Evolutionary conservation across 1,284 basidiomycete species (phyloP).

Genomic region (Peniophora sp.): DNA sequence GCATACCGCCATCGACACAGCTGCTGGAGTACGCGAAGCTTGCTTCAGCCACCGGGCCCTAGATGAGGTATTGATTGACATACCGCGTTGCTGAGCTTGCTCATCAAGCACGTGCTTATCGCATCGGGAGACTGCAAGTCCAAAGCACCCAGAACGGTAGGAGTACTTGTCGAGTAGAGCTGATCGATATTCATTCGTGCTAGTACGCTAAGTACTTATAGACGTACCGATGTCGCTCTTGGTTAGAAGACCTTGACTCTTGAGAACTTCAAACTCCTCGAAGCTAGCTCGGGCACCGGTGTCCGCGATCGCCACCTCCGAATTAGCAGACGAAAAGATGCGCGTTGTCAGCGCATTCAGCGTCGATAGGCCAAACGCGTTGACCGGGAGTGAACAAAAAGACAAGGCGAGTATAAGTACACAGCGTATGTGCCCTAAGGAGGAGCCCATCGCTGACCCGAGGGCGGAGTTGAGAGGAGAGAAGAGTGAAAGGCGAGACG

Average conservation of each 20-base stretch:
- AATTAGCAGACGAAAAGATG: not conserved
- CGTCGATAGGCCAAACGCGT: too few species aligned
- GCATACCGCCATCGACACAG: conserved; percentile 70
- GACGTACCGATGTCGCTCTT: not conserved
- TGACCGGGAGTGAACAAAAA: too few species aligned
- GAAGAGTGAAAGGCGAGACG: too few species aligned
- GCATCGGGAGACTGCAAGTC: conserved; percentile 23
- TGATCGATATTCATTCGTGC: conserved; percentile 53
- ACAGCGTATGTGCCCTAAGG: too few species aligned
- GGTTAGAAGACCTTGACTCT: not conserved
- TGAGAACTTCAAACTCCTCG: not conserved
- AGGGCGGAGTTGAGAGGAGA: too few species aligned
- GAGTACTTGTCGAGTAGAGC: conserved; percentile 37
- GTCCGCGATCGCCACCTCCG: not conserved
- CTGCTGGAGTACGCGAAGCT: conserved; percentile 33
- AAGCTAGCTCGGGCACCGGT: not conserved
- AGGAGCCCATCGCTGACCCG: too few species aligned
- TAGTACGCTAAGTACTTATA: conserved; percentile 8
- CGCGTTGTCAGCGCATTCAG: conserved; percentile 7
- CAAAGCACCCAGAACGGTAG: conserved; percentile 9
- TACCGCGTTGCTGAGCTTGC: conserved; percentile 46
- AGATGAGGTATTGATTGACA: conserved; percentile 1
- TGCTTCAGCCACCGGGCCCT: conserved; percentile 12
- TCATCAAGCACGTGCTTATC: conserved; percentile 52
- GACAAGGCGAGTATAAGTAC: too few species aligned